These are phyloP conservation scores for Hysterium pulicare DNA, from an alignment of 2,329 filamentous ascomycete genomes.

Conservation along the genomic window DNA sequence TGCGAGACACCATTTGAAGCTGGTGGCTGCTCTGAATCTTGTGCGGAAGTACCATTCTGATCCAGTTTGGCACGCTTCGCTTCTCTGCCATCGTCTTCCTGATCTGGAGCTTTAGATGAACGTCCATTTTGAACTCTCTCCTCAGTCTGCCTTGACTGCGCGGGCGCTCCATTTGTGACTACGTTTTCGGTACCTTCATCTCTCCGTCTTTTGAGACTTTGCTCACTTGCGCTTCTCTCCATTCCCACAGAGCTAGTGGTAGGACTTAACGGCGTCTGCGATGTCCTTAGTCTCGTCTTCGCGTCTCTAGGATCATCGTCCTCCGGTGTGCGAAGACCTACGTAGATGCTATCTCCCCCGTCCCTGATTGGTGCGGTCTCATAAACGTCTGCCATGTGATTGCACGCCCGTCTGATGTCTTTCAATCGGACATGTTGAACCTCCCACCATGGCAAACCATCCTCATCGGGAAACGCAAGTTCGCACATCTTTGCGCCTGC, in stretches of 20 bases:
- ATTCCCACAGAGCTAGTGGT: conserved; percentile 13
- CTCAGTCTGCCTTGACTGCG: not conserved
- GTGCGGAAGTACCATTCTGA: conserved; percentile 3
- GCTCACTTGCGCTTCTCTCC: conserved; percentile 22
- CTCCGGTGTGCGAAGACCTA: conserved; percentile 40
- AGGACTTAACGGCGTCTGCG: conserved; percentile 16
- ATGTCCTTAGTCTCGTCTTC: conserved; percentile 26
- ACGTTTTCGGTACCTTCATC: conserved; percentile 11
- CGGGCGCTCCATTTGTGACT: conserved; percentile 1
- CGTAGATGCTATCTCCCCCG: conserved; percentile 45
- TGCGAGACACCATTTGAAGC: conserved; percentile 3
- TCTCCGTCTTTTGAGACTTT: conserved; percentile 19
- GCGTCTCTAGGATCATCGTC: conserved; percentile 29
- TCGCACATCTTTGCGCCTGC: conserved; percentile 75
- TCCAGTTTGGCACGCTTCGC: conserved; percentile 7
- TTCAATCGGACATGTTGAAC: conserved; percentile 67
- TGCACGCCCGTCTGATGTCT: conserved; percentile 69
- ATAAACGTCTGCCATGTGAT: conserved; percentile 63
- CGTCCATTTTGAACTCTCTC: not conserved
- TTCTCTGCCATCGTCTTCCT: conserved; percentile 4
- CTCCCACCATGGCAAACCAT: conserved; percentile 84
- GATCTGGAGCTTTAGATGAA: not conserved
- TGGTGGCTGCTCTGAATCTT: conserved; percentile 2
- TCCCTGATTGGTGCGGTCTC: conserved; percentile 39
- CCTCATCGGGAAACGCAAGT: conserved; percentile 67